Evolutionary conservation across 768 basidiomycete species (phyloP).

Genomic region (Nidularia pulvinata): DNA sequence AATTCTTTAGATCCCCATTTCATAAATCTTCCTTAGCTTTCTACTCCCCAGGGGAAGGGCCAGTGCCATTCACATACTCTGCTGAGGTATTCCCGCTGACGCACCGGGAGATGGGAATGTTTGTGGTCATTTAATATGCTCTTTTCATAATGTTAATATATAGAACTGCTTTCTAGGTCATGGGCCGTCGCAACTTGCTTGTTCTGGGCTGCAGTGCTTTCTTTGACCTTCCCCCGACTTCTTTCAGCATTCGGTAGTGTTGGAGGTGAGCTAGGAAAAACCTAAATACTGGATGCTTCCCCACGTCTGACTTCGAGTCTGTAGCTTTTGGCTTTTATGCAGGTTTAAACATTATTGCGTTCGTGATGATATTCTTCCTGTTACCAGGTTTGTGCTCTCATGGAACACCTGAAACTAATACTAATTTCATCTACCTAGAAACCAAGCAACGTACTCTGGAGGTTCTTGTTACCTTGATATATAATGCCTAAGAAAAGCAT

Average conservation of each 20-base stretch:
- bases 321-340: constrained; percentile 55
- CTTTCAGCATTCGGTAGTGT: constrained; percentile 28
- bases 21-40: constrained; percentile 32
- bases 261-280: constrained; percentile 19
- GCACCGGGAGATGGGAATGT: constrained; percentile 68
- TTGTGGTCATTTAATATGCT: constrained; percentile 7
- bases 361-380: constrained; percentile 51
- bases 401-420: not conserved
- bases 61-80: constrained; percentile 89
- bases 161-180: constrained; percentile 31
- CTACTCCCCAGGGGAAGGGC: constrained; percentile 88
- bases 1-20: too few species aligned
- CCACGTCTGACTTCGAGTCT: too few species aligned
- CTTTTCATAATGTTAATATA: constrained; percentile 14
- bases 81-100: constrained; percentile 91
- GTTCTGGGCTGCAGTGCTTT: constrained; percentile 43
- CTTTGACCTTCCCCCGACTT: constrained; percentile 48
- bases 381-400: constrained; percentile 33
- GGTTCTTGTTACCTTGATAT: not conserved
- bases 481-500: too few species aligned
- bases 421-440: constrained; percentile 19
- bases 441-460: constrained; percentile 49
- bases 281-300: too few species aligned
- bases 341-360: constrained; percentile 43
- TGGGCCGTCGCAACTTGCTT: constrained; percentile 55